Evolutionary conservation across 2,329 filamentous ascomycete species (phyloP), one percentile per base, ranked within the genome.

Genomic region (Nothophoma quercina): DNA sequence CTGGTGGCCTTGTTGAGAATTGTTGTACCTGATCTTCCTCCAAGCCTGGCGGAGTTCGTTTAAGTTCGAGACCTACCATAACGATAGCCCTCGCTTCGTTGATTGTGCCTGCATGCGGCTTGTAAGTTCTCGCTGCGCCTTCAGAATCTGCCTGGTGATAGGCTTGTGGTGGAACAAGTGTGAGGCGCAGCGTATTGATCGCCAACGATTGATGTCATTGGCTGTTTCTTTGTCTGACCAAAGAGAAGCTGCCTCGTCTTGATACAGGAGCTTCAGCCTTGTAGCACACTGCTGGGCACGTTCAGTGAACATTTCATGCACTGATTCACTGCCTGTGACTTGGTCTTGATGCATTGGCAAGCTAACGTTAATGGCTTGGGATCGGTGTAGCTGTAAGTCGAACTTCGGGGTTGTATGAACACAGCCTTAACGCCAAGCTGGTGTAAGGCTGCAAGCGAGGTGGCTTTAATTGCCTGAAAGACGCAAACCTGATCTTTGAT

Each of bases 141-240:
- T 19, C 22, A 28, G 22, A 13, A 8, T 40, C 44, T 40, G 44
- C 35, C 44, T 48, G 4, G 44, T 7, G n/a, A 34, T 12, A 40
- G 35, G 35, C 28, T 26, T 19, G 21, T 9, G 7, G 21, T 28
- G 35, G 21, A 22, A 48, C 35, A 34, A 7, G 18, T 12, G 19
- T 48, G 35, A 10, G 44, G 44, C 44, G 44, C 35, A 48, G 44
- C 40, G 28, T n/a, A 33, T 19, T 6, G 28, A 34, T 40, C 35
- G 16, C 10, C 35, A 16, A 15, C 6, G 19, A 7, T 29, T 48
- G 35, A 40, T 48, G 35, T 48, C 28, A 48, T 48, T 48, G 29
- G 35, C 22, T 9, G 13, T 26, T 30, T 44, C 35, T 44, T 43
- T 44, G 41, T 33, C n/a, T 16, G 10, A 33, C 38, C n/a, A n/a